These are phyloP conservation scores for Candida boidinii DNA, from an alignment of 805 yeast species.

Conservation along the genomic window DNA sequence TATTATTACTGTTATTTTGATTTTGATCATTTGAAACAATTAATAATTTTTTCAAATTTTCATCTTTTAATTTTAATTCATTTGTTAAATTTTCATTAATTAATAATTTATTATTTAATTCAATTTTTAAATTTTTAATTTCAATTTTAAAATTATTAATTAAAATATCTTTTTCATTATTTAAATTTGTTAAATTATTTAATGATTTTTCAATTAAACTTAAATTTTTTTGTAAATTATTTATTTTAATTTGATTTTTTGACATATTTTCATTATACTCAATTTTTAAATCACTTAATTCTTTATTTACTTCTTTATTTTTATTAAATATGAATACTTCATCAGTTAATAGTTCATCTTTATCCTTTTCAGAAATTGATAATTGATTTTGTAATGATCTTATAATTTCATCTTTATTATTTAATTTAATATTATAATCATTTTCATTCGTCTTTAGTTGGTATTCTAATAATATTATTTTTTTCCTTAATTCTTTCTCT, in stretches of 20 bases:
- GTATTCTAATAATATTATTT: slow-evolving; percentile 8
- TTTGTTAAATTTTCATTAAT: slow-evolving; percentile 15
- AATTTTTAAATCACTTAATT: no score
- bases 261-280: no score
- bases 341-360: no score
- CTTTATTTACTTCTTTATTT: background rate
- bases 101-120: slow-evolving; percentile 9
- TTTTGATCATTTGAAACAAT: slow-evolving; percentile 1
- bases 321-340: no score
- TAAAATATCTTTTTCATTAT: no score
- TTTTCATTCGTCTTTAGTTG: slow-evolving; percentile 2
- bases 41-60: slow-evolving; percentile 6
- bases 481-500: slow-evolving; percentile 5
- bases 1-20: slow-evolving; percentile 12
- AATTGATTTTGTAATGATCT: no score
- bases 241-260: no score
- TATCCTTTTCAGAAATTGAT: no score
- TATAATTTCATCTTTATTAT: background rate
- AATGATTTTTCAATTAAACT: no score
- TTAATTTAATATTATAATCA: slow-evolving; percentile 2
- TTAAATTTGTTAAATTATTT: no score
- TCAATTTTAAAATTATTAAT: background rate
- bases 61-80: slow-evolving; percentile 7
- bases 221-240: no score
- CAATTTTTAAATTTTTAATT: background rate